Conservation (phyloP, 768 basidiomycete genomes). For the Phylloporus sp. region DNA sequence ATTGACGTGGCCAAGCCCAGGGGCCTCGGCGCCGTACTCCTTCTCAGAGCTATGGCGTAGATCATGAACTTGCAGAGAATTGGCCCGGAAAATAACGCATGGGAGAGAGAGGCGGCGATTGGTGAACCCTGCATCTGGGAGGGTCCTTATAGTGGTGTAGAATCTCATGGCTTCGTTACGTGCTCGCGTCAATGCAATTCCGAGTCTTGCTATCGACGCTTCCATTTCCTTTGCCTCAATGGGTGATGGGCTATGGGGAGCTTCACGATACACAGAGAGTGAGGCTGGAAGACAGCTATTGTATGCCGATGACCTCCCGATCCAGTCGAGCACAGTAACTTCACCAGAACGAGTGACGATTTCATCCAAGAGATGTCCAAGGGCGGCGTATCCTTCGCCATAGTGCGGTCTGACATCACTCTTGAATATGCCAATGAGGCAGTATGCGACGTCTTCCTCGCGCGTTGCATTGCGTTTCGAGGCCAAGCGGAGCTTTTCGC, state of each 20-base stretch:
- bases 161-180: background rate
- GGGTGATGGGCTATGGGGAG: background rate
- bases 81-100: constrained; percentile 1
- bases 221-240: background rate
- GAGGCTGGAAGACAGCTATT: constrained; percentile 12
- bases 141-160: background rate
- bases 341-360: constrained; percentile 9
- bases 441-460: constrained; percentile 11
- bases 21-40: background rate
- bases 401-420: constrained; percentile 6
- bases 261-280: background rate
- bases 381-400: constrained; percentile 5
- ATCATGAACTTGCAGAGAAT: background rate
- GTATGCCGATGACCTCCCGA: constrained; percentile 6
- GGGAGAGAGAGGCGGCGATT: constrained; percentile 6
- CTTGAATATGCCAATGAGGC: constrained; percentile 9
- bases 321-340: constrained; percentile 9
- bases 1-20: background rate
- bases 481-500: constrained; percentile 10
- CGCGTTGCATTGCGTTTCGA: constrained; percentile 6
- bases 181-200: background rate
- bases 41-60: background rate
- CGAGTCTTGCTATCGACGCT: background rate
- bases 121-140: background rate
- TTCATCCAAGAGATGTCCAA: constrained; percentile 13